Percentiles rank a stretch among this genome's conserved stretches.
These are phyloP conservation scores for Agaricus bisporus DNA, from an alignment of 768 basidiomycete species.

Conservation along the genomic window DNA sequence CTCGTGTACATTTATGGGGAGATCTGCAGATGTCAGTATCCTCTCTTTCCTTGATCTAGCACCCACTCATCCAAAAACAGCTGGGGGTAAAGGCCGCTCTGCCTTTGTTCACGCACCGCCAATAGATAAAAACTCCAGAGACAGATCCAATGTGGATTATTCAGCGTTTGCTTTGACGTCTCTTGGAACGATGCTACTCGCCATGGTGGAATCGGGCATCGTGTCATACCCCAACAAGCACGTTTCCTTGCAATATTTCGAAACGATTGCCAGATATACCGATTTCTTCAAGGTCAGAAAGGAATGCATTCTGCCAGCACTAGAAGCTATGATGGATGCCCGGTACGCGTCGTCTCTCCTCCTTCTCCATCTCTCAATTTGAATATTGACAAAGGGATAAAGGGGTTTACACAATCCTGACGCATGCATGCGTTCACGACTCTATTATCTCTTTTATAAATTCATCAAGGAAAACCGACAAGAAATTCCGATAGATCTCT, in stretches of 20 bases:
- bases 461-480: conserved; percentile 82
- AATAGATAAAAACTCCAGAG: conserved; percentile 54
- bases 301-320: conserved; percentile 78
- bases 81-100: conserved; percentile 72
- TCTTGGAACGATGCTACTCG: conserved; percentile 85
- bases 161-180: conserved; percentile 79
- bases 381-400: not conserved
- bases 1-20: conserved; percentile 93
- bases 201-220: conserved; percentile 79
- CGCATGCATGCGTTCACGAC: conserved; percentile 60
- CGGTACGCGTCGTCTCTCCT: conserved; percentile 44
- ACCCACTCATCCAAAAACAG: conserved; percentile 26
- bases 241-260: conserved; percentile 89
- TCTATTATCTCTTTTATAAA: conserved; percentile 89
- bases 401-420: conserved; percentile 87
- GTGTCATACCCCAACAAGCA: conserved; percentile 77
- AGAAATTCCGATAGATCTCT: conserved; percentile 71
- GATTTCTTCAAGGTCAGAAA: conserved; percentile 96
- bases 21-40: conserved; percentile 72
- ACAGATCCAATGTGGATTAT: conserved; percentile 57
- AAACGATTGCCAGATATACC: conserved; percentile 84
- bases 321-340: conserved; percentile 82
- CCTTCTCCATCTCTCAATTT: not conserved
- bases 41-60: not conserved
- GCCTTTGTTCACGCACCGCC: conserved; percentile 80